Evolutionary conservation across 2,329 filamentous ascomycete genomes (phyloP).

Genomic region (Fusarium luffae): DNA sequence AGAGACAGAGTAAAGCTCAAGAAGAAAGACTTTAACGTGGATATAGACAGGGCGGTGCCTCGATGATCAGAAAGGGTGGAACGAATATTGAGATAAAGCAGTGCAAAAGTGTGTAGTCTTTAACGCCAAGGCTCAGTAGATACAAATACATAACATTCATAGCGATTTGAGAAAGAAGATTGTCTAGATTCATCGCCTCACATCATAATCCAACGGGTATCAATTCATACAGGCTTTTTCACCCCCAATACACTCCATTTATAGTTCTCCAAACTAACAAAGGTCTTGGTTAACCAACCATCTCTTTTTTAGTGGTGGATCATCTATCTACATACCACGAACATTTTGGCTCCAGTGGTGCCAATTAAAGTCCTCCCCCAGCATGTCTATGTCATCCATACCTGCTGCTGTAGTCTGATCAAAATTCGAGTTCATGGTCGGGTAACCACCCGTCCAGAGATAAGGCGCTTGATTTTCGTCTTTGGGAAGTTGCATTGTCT

Average conservation of each 20-base stretch:
- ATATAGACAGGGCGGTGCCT: neutral
- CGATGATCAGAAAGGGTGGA: neutral
- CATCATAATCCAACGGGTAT: conserved; percentile 35
- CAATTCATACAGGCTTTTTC: conserved; percentile 40
- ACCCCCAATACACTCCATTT: conserved; percentile 12
- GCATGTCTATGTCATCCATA: conserved; percentile 53
- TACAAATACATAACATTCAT: no score
- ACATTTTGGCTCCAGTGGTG: conserved; percentile 60
- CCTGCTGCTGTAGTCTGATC: conserved; percentile 41
- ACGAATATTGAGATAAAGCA: neutral
- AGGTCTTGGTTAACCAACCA: conserved; percentile 33
- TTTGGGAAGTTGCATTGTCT: conserved; percentile 42
- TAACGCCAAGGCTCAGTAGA: no score
- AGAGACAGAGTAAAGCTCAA: conserved; percentile 49
- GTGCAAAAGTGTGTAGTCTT: no score
- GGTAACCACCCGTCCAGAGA: conserved; percentile 55
- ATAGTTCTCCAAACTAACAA: neutral
- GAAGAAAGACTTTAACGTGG: conserved; percentile 45
- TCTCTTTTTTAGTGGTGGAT: conserved; percentile 30
- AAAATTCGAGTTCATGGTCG: conserved; percentile 45
- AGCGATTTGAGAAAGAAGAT: conserved; percentile 24
- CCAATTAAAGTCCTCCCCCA: conserved; percentile 61
- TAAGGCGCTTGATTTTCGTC: conserved; percentile 55
- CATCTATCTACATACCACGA: conserved; percentile 53
- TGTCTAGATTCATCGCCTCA: conserved; percentile 20